phyloP scores from a whole-genome alignment of 176 grass and related monocot species.

The Paspalum notatum region DNA sequence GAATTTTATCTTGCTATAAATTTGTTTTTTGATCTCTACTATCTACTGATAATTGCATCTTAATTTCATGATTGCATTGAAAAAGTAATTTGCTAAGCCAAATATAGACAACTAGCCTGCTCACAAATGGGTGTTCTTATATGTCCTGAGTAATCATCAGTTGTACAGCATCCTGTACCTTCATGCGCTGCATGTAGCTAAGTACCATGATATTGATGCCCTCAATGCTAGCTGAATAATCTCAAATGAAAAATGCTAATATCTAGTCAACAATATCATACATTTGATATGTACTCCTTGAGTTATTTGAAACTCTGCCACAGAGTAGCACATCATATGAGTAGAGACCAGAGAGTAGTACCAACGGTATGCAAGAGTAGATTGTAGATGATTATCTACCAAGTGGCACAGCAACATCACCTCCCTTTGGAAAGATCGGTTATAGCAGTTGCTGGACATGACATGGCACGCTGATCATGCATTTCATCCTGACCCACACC shows the following conservation, averaged over 20 bases:
- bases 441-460: not conserved
- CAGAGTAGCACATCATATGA: not conserved
- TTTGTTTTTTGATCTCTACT: not conserved
- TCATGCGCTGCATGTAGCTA: too few relatives aligned
- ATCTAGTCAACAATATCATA: not conserved
- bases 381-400: not conserved
- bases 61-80: not conserved
- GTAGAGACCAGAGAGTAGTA: too few relatives aligned
- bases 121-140: too few relatives aligned
- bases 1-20: not conserved
- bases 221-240: not conserved
- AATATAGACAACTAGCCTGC: too few relatives aligned
- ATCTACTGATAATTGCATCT: not conserved
- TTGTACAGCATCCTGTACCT: too few relatives aligned
- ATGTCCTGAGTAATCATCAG: too few relatives aligned
- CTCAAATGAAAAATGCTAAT: not conserved
- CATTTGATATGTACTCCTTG: too few relatives aligned
- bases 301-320: not conserved
- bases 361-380: not conserved
- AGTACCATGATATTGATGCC: too few relatives aligned
- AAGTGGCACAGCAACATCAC: not conserved
- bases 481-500: not conserved
- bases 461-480: not conserved
- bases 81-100: not conserved
- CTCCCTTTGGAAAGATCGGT: not conserved